Evolutionary conservation across 2,329 filamentous ascomycete species (phyloP).

Genomic region (Teratosphaeria nubilosa): DNA sequence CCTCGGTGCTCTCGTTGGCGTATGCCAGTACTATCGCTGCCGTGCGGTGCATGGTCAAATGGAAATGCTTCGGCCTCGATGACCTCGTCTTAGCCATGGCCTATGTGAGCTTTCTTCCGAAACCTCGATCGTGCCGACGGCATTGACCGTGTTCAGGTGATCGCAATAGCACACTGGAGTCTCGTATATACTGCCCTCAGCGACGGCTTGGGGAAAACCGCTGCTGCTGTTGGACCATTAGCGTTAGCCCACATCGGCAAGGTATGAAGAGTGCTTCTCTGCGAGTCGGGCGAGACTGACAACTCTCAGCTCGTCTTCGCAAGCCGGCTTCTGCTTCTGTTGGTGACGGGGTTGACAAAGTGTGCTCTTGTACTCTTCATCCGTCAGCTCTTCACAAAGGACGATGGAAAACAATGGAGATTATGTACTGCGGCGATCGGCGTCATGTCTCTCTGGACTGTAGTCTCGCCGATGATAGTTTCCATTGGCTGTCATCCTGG

Average conservation of each 20-base stretch:
- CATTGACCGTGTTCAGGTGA: background rate
- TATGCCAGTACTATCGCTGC: conserved; percentile 4
- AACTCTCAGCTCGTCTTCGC: conserved; percentile 11
- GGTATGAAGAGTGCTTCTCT: too few species aligned
- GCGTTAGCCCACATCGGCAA: too few species aligned
- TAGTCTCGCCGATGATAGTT: background rate
- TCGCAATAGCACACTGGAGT: background rate
- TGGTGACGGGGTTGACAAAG: conserved; percentile 12
- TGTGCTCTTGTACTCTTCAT: conserved; percentile 13
- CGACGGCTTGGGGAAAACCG: background rate
- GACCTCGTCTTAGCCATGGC: conserved; percentile 7
- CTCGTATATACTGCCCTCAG: background rate
- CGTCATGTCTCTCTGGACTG: background rate
- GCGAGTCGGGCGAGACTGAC: too few species aligned
- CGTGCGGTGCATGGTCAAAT: conserved; percentile 8
- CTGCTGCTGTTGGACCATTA: too few species aligned
- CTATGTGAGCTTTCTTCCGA: background rate
- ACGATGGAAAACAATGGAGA: background rate
- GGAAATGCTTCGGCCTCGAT: conserved; percentile 9
- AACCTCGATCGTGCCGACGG: background rate
- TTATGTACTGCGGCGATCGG: background rate
- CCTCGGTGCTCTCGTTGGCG: conserved; percentile 5
- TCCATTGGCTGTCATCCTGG: background rate
- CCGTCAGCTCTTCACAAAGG: conserved; percentile 14
- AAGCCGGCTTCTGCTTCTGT: conserved; percentile 11